Evolutionary conservation across 176 grass and related monocot species (phyloP).

Genomic region (Pontederia crassipes): DNA sequence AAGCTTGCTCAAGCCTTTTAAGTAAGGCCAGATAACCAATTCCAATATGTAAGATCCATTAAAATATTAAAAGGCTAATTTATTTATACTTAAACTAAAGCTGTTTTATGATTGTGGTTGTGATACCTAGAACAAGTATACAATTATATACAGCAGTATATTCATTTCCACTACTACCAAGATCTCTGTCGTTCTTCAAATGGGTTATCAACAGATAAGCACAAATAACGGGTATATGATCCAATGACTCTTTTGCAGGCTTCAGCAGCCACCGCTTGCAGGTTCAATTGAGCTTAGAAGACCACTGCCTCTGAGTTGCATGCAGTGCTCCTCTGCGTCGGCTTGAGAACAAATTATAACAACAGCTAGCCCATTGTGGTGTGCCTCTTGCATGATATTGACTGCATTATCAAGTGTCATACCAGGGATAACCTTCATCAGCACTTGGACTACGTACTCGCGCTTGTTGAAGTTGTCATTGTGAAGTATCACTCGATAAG

Average conservation of each 20-base stretch:
- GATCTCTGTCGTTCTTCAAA: constrained; percentile 6
- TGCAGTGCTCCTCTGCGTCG: constrained; percentile 77
- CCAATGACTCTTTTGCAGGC: constrained; percentile 3
- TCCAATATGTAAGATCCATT: too few species aligned
- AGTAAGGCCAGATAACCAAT: too few species aligned
- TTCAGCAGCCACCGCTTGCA: constrained; percentile 64
- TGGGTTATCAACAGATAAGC: constrained; percentile 39
- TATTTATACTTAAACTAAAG: too few species aligned
- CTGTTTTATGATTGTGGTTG: too few species aligned
- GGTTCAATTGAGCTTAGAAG: constrained; percentile 82
- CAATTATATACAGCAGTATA: not conserved
- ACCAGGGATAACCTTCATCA: constrained; percentile 95
- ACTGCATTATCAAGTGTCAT: constrained; percentile 92
- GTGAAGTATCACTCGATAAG: constrained; percentile 67
- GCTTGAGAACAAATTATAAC: constrained; percentile 76
- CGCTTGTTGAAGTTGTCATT: constrained; percentile 87
- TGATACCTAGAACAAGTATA: too few species aligned
- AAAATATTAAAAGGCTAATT: too few species aligned
- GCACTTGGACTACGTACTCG: constrained; percentile 87
- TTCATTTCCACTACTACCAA: too few species aligned
- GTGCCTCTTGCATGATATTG: constrained; percentile 97
- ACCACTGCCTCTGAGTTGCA: constrained; percentile 65
- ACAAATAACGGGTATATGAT: not conserved
- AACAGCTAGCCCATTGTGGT: constrained; percentile 77
- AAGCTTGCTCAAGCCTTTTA: too few species aligned